Base-by-base conservation (phyloP, 148 eudicot genomes). In the Dianthus caryophyllus region DNA sequence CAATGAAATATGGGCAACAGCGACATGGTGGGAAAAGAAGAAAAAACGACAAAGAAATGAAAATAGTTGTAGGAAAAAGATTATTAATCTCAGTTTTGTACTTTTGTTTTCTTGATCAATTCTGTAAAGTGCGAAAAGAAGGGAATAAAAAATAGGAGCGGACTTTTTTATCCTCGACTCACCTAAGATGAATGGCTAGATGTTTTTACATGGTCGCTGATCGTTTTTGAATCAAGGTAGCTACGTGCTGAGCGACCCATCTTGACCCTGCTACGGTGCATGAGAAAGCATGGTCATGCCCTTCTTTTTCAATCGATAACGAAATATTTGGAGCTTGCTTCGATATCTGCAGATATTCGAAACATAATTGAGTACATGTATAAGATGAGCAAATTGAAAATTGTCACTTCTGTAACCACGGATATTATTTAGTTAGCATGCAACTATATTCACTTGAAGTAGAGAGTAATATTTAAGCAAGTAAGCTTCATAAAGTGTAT, bases 201-300 rank as follows among this genome's bases (percentile, higher is more conserved):
- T 1, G 18, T 52, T 52, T 50, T 75, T 71, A 73, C 18, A 29
- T 47, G 57, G 54, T 78, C 63, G 77, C 38, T 54, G 70, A 55
- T 52, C 67, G 67, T 20, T 74, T 86, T 65, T 75, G 78, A 69
- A 86, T 84, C 77, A 86, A 77, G 75, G 62, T 62, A 39, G 90
- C 84, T 10, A 91, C 92, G 49, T 82, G 87, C 64, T 83, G 73
- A 67, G 97, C 92, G 20, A 80, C 97, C 97, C 97, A 91, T 51
- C 76, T 38, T 25, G 98, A 89, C 31, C 98, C 98, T 13, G 88
- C 96, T 75, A 67, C 78, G 2, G 95, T 81, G 81, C 95, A 89
- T 24, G 84, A 82, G 71, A 87, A 92, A 51, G 96, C 83, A 76
- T 93, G 98, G 54, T 83, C 78, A 41, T 81, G 85, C 36, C 95